Conservation (phyloP, 768 basidiomycete species). For the Kwoniella botswanensis region DNA sequence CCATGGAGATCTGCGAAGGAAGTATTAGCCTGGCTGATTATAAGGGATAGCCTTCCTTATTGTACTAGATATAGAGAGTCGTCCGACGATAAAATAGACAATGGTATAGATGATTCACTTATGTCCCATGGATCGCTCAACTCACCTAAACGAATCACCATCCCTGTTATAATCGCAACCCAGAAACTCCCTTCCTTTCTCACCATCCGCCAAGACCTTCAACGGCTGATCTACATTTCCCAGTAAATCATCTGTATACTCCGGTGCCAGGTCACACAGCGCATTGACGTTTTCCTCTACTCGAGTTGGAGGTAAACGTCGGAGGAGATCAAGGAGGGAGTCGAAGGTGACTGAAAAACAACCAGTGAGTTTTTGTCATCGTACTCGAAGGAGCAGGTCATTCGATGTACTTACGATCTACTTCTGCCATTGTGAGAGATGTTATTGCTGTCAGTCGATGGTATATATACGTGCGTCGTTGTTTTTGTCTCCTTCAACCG, state of each 20-base stretch:
- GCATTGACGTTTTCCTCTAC: slow-evolving; percentile 85
- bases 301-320: slow-evolving; percentile 88
- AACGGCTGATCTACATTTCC: slow-evolving; percentile 95
- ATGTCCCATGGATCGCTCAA: slow-evolving; percentile 18
- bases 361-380: background rate
- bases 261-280: slow-evolving; percentile 82
- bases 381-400: background rate
- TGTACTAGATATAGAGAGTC: too few species aligned
- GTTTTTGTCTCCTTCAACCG: too few species aligned
- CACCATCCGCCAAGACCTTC: slow-evolving; percentile 73
- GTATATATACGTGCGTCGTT: background rate
- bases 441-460: background rate
- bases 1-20: slow-evolving; percentile 82
- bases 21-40: background rate
- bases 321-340: slow-evolving; percentile 93
- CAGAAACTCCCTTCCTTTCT: slow-evolving; percentile 82
- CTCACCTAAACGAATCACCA: slow-evolving; percentile 85
- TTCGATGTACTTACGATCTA: slow-evolving; percentile 25
- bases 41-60: background rate
- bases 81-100: too few species aligned
- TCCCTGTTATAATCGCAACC: slow-evolving; percentile 93
- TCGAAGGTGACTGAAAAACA: slow-evolving; percentile 60
- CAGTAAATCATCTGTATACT: slow-evolving; percentile 91
- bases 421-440: slow-evolving; percentile 28
- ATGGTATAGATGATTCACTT: too few species aligned